phyloP scores from a whole-genome alignment of 179 eudicot genomes.

The Heliamphora pulchella region DNA sequence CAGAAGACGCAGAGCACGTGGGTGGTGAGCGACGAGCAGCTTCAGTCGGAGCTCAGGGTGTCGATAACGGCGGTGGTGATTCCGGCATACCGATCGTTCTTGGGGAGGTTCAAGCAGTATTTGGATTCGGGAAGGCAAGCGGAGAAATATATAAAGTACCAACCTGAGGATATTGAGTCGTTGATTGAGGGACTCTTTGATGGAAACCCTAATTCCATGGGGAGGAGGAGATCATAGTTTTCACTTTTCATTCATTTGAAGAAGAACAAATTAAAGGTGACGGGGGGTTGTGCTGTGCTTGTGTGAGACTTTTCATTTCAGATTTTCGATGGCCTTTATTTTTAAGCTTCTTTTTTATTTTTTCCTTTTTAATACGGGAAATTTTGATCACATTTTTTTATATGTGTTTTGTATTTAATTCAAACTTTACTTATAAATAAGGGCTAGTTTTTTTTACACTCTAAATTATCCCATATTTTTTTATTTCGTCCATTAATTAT shows the following conservation, averaged over 20 bases:
- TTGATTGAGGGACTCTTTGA: slow-evolving; percentile 51
- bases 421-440: too few species aligned
- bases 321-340: too few species aligned
- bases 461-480: too few species aligned
- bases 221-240: slow-evolving; percentile 30
- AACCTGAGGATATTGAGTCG: slow-evolving; percentile 54
- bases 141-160: slow-evolving; percentile 58
- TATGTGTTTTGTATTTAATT: too few species aligned
- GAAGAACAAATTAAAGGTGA: background rate
- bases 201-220: slow-evolving; percentile 48
- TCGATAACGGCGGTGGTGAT: slow-evolving; percentile 74
- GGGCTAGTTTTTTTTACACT: too few species aligned
- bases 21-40: slow-evolving; percentile 77
- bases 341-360: too few species aligned
- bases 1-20: slow-evolving; percentile 57
- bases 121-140: slow-evolving; percentile 43
- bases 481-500: too few species aligned
- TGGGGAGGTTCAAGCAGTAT: slow-evolving; percentile 47
- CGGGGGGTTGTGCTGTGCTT: background rate
- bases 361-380: too few species aligned
- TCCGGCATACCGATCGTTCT: slow-evolving; percentile 64
- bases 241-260: background rate
- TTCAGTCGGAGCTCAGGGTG: slow-evolving; percentile 76
- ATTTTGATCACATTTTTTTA: too few species aligned
- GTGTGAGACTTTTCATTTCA: background rate